phyloP scores from a whole-genome alignment of 768 basidiomycete species.

The Boletus reticuloceps region DNA sequence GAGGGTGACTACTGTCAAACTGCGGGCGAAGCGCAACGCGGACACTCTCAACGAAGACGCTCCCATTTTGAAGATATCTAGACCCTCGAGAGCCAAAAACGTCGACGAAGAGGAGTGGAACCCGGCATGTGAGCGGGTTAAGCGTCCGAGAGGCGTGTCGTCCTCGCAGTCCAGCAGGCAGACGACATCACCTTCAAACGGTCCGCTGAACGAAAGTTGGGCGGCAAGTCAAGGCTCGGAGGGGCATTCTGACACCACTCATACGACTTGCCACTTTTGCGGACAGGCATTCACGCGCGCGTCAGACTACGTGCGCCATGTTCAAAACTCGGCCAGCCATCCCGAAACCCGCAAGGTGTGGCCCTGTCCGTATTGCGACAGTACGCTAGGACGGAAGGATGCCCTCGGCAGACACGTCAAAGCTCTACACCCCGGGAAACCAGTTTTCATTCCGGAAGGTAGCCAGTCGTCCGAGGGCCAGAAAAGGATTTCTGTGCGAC shows the following conservation, averaged over 20 bases:
- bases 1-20: neutral
- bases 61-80: neutral
- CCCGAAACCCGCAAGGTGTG: conserved; percentile 26
- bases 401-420: conserved; percentile 25
- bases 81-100: conserved; percentile 12
- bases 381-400: conserved; percentile 22
- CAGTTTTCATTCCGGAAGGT: neutral
- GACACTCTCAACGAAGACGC: conserved; percentile 1
- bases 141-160: neutral
- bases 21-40: conserved; percentile 12
- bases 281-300: conserved; percentile 16
- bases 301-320: conserved; percentile 22
- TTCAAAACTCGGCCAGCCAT: conserved; percentile 20
- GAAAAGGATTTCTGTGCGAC: neutral
- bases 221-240: neutral
- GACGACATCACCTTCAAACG: neutral
- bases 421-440: conserved; percentile 11
- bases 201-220: neutral
- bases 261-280: conserved; percentile 13
- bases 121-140: conserved; percentile 3
- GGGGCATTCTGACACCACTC: neutral
- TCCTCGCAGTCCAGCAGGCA: neutral
- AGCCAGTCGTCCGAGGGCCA: neutral
- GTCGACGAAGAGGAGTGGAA: conserved; percentile 25
- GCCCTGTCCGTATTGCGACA: conserved; percentile 22